These are phyloP conservation scores for Astrephomene gubernaculifera DNA, from an alignment of 139 green algal species.

Conservation along the genomic window DNA sequence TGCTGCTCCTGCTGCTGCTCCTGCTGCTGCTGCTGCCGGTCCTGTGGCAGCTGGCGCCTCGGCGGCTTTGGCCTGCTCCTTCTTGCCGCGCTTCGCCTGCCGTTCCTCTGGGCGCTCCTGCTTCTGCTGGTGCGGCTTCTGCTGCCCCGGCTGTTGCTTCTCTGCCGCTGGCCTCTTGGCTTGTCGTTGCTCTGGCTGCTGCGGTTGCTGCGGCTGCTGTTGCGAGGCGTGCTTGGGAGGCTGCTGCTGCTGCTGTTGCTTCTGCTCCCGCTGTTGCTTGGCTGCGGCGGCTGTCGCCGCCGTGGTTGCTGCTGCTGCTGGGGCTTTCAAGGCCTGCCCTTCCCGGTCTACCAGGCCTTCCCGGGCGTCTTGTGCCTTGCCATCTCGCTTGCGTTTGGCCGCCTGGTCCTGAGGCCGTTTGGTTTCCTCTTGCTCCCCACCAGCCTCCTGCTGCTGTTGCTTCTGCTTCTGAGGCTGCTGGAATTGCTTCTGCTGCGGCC, in stretches of 20 bases:
- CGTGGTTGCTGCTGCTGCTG: background rate
- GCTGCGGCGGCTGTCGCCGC: background rate
- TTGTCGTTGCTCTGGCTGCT: background rate
- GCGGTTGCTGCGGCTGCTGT: background rate
- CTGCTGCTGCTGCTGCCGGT: background rate
- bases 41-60: background rate
- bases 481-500: constrained; percentile 1
- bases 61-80: background rate
- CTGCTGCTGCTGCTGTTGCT: background rate
- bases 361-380: background rate
- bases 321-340: background rate
- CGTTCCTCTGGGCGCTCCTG: background rate
- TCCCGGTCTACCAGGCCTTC: background rate
- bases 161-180: background rate
- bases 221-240: background rate
- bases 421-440: background rate
- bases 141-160: background rate
- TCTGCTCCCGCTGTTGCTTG: background rate
- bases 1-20: background rate
- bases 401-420: background rate
- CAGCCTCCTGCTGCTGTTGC: background rate
- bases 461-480: background rate
- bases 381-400: background rate
- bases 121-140: background rate
- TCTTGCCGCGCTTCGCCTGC: background rate